phyloP scores from a whole-genome alignment of 352 stramenopile genomes.

The Phytophthora parvispora region DNA sequence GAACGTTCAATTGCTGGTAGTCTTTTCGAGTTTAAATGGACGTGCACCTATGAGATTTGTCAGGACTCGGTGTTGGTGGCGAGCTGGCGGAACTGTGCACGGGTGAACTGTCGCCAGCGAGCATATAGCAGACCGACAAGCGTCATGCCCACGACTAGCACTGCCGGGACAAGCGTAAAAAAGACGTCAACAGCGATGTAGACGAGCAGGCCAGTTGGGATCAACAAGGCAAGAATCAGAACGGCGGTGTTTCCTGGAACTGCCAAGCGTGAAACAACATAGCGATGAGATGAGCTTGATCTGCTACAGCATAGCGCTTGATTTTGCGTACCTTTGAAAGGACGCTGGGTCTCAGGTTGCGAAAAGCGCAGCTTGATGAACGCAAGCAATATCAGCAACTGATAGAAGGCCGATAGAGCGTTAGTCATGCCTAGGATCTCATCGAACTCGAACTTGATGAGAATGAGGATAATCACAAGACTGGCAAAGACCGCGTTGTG shows the following conservation, averaged over 20 bases:
- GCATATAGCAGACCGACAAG: slow-evolving; percentile 49
- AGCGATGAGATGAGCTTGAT: neutral
- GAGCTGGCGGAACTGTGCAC: slow-evolving; percentile 48
- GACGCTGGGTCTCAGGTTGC: slow-evolving; percentile 40
- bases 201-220: slow-evolving; percentile 47
- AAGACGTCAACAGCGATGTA: slow-evolving; percentile 65
- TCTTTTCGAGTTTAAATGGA: too few relatives aligned
- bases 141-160: slow-evolving; percentile 50
- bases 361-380: slow-evolving; percentile 94
- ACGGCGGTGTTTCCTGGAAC: slow-evolving; percentile 43
- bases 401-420: slow-evolving; percentile 89
- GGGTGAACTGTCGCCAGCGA: slow-evolving; percentile 56
- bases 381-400: slow-evolving; percentile 86
- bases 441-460: slow-evolving; percentile 78
- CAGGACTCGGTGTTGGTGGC: slow-evolving; percentile 32
- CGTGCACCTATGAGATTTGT: too few relatives aligned
- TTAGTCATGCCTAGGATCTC: slow-evolving; percentile 91
- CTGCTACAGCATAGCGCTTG: slow-evolving; percentile 3
- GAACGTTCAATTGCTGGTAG: too few relatives aligned
- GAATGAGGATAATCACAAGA: slow-evolving; percentile 60
- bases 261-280: slow-evolving; percentile 9
- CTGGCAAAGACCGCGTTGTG: slow-evolving; percentile 56
- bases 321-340: slow-evolving; percentile 42
- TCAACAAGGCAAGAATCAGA: slow-evolving; percentile 39
- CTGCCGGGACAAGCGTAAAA: slow-evolving; percentile 44